Evolutionary conservation across 306 rosid species (phyloP), one percentile per base, ranked within the genome.

Genomic region (Cicer arietinum): DNA sequence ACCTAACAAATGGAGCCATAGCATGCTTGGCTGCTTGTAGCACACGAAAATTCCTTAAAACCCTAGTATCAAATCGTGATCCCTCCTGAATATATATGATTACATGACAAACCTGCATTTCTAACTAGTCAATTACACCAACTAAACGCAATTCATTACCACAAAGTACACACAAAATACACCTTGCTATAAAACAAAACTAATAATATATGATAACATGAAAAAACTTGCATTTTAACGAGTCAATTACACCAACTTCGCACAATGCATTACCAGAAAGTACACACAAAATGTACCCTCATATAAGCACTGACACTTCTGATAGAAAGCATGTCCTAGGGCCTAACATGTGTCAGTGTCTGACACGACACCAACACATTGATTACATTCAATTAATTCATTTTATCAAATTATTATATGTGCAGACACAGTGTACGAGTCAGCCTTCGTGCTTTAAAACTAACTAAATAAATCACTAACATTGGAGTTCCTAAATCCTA

Each of bases 31-130:
- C 97, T 18, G 92, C 87, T 87, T 91, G 94, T 13, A 94, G 79
- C 13, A 88, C 88, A 45, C 94, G 90, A 85, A 94, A 90, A 62
- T 90, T 87, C 77, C 88, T 86, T 77, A 91, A 83, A 76, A 82
- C 85, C 80, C 86, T 87, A 71, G 89, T 73, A 72, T 85, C 90
- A 79, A 94, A 87, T 62, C 83, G 88, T 16, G 87, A 88, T 7
- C 97, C 96, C 77, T 94, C 98, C 82, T 88, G 89, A 85, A 88
- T 83, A 74, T 88, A 87, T 83, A 94, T 54, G 76, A 94, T 81
- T 56, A 91, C 86, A 86, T 91, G 98, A 71, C 96, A 94, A 78
- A 94, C 98, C 97, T 94, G 96, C 91, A 91, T 83, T 76, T 74
- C 86, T 81, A 88, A 10, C 61, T 35, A 25, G 81, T 61, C 74